These are phyloP conservation scores for Populus davidiana DNA, from an alignment of 345 rosid genomes.

Conservation along the genomic window DNA sequence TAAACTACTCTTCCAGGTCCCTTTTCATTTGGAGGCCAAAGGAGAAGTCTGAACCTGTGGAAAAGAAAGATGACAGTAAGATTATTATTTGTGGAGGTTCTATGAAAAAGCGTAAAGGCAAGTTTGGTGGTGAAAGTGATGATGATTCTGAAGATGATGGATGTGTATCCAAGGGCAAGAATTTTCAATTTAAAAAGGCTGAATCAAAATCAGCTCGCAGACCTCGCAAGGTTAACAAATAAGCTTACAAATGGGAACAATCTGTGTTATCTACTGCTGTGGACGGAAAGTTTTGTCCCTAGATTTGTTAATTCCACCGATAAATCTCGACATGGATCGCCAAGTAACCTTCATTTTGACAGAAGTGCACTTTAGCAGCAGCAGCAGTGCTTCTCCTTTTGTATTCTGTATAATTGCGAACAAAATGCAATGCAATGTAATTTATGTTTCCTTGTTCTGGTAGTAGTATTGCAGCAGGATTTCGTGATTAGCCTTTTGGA, in stretches of 20 bases:
- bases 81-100: slow-evolving; percentile 51
- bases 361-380: not conserved
- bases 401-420: not conserved
- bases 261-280: not conserved
- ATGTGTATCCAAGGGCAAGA: slow-evolving; percentile 52
- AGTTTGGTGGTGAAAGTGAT: slow-evolving; percentile 39
- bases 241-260: slow-evolving; percentile 3
- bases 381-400: not conserved
- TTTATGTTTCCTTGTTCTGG: not conserved
- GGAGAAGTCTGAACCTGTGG: slow-evolving; percentile 44
- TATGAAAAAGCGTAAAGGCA: slow-evolving; percentile 49
- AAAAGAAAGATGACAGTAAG: slow-evolving; percentile 52
- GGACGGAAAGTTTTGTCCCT: not conserved
- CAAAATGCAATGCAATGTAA: not conserved
- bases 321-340: not conserved
- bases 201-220: slow-evolving; percentile 26
- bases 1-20: slow-evolving; percentile 49
- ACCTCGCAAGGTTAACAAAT: slow-evolving; percentile 37
- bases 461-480: not conserved
- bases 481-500: not conserved
- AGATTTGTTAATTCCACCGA: not conserved
- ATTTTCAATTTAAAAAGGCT: slow-evolving; percentile 36
- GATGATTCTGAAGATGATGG: slow-evolving; percentile 57
- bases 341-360: not conserved
- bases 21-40: slow-evolving; percentile 89